A percentile compares a stretch with the other conserved stretches of the same genome.
phyloP scores from a whole-genome alignment of 495 filamentous ascomycete genomes.

The Penicillium robsamsonii region DNA sequence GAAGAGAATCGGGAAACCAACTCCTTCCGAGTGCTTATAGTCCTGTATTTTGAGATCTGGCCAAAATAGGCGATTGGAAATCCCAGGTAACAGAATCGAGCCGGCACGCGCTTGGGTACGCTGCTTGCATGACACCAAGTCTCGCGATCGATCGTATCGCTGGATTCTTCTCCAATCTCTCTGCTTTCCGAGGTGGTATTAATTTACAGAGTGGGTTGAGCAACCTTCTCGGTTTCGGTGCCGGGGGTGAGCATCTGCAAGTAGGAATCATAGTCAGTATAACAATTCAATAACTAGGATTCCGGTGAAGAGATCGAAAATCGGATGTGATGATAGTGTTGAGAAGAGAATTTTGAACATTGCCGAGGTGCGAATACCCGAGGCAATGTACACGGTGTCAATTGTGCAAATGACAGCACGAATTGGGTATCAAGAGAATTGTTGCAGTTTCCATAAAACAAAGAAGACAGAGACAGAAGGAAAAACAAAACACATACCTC shows the following conservation, averaged over 20 bases:
- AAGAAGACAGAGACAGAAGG: not conserved
- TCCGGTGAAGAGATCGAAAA: not conserved
- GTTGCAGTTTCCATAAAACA: not conserved
- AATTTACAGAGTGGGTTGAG: conserved; percentile 45
- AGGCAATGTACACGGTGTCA: conserved; percentile 9
- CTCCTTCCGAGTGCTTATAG: not conserved
- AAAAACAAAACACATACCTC: conserved; percentile 50
- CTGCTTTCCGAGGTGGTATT: conserved; percentile 24
- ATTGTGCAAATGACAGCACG: not conserved
- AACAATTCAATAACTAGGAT: not conserved
- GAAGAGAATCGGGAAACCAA: not conserved
- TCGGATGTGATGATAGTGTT: not conserved
- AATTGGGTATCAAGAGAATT: not conserved
- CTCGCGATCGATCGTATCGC: conserved; percentile 9
- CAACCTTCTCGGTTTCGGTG: conserved; percentile 31
- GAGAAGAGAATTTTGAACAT: not conserved
- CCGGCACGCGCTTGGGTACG: not conserved
- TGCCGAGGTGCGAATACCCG: conserved; percentile 4
- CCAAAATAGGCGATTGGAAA: not conserved
- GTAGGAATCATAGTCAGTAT: conserved; percentile 15
- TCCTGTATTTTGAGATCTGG: not conserved
- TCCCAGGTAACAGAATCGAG: not conserved
- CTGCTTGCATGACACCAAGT: conserved; percentile 1
- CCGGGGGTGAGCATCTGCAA: conserved; percentile 50
- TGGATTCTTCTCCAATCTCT: conserved; percentile 12